phyloP scores from a whole-genome alignment of 176 grass and related monocot genomes.

The Cenchrus fungigraminus region DNA sequence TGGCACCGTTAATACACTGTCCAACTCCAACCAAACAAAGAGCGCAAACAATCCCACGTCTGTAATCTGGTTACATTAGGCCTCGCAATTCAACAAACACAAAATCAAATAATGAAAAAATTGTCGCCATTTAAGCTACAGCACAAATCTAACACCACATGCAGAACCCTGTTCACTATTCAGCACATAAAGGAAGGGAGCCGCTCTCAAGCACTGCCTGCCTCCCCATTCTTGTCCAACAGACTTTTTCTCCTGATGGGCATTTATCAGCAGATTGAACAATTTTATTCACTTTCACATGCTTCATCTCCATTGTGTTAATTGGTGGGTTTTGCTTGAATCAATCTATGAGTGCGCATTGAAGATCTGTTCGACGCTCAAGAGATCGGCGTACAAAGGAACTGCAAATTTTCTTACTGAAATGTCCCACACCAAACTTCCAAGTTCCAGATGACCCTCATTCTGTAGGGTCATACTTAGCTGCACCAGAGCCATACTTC shows the following conservation, averaged over 20 bases:
- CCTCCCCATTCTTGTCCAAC: too few relatives aligned
- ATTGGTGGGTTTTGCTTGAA: too few relatives aligned
- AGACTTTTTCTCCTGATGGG: too few relatives aligned
- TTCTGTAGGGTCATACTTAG: conserved; percentile 1
- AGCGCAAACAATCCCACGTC: too few relatives aligned
- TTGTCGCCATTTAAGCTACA: too few relatives aligned
- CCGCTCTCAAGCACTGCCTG: neutral
- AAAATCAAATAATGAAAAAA: too few relatives aligned
- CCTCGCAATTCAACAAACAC: too few relatives aligned
- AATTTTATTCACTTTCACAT: neutral
- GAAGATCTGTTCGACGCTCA: neutral
- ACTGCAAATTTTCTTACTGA: neutral
- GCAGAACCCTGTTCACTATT: neutral
- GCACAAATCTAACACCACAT: too few relatives aligned
- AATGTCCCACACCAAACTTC: neutral
- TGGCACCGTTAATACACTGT: too few relatives aligned
- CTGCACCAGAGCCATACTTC: conserved; percentile 36
- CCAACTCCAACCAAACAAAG: too few relatives aligned
- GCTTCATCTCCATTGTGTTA: neutral
- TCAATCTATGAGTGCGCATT: neutral
- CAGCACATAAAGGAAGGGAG: neutral
- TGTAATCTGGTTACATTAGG: too few relatives aligned
- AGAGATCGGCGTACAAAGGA: neutral
- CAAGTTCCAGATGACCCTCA: neutral
- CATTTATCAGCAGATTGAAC: too few relatives aligned